These are phyloP conservation scores for Amanita molliuscula DNA, from an alignment of 768 basidiomycete genomes.

Conservation along the genomic window DNA sequence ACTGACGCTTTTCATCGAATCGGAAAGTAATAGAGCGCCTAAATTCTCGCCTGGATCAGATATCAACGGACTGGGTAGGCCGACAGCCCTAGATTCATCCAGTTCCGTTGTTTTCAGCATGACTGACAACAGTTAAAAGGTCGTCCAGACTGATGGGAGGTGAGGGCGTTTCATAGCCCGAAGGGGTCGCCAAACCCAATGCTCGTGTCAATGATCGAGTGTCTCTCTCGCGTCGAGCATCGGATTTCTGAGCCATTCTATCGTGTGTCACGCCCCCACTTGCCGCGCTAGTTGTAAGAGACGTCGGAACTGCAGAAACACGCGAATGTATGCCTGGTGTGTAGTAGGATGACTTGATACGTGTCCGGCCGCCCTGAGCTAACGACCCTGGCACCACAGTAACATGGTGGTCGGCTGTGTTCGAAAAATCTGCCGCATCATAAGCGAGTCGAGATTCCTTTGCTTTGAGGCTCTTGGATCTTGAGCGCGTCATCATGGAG, in stretches of 20 bases:
- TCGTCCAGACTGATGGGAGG: conserved; percentile 66
- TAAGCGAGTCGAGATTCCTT: conserved; percentile 33
- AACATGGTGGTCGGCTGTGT: conserved; percentile 13
- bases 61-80: conserved; percentile 11
- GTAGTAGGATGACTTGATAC: conserved; percentile 63
- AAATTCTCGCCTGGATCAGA: conserved; percentile 37
- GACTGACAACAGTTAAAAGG: conserved; percentile 49
- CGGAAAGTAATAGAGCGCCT: conserved; percentile 37
- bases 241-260: conserved; percentile 25
- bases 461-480: conserved; percentile 19
- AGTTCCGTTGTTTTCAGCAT: neutral
- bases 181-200: conserved; percentile 29
- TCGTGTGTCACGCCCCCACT: conserved; percentile 11
- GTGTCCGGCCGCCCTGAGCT: conserved; percentile 41
- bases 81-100: neutral
- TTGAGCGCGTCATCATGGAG: conserved; percentile 25
- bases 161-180: conserved; percentile 26
- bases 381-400: conserved; percentile 14
- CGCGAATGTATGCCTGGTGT: conserved; percentile 45
- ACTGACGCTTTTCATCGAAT: conserved; percentile 11
- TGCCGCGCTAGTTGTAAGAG: conserved; percentile 24
- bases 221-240: conserved; percentile 33
- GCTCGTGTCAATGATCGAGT: conserved; percentile 25
- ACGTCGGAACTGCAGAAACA: conserved; percentile 33
- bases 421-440: conserved; percentile 42